Evolutionary conservation across 2,329 filamentous ascomycete genomes (phyloP).

Genomic region (Colletotrichum tabaci): DNA sequence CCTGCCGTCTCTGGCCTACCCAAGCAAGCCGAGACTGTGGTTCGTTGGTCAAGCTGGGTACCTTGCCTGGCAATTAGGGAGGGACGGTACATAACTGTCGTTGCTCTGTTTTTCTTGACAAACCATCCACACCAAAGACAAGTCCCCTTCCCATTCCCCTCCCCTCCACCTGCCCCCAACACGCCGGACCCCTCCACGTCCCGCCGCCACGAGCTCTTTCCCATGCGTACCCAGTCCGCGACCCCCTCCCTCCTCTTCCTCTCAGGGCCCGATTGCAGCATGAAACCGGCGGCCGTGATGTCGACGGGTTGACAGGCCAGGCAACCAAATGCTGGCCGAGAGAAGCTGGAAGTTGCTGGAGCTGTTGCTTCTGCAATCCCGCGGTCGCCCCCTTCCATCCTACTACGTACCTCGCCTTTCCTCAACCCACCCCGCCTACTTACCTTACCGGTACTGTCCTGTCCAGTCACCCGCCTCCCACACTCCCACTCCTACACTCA

Average conservation of each 20-base stretch:
- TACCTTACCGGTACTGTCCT: slow-evolving; percentile 28
- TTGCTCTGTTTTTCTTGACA: background rate
- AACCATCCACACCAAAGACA: background rate
- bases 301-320: background rate
- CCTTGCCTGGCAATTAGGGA: background rate
- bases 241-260: background rate
- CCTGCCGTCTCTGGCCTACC: background rate
- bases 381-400: slow-evolving; percentile 12
- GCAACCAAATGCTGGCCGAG: background rate
- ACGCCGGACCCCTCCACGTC: slow-evolving; percentile 23
- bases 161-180: slow-evolving; percentile 17
- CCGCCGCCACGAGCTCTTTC: slow-evolving; percentile 26
- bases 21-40: slow-evolving; percentile 1
- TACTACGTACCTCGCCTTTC: slow-evolving; percentile 19
- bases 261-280: slow-evolving; percentile 7
- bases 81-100: slow-evolving; percentile 6
- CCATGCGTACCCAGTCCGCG: slow-evolving; percentile 13
- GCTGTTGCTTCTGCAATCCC: slow-evolving; percentile 6
- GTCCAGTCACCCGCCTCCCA: slow-evolving; percentile 40
- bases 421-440: slow-evolving; percentile 38
- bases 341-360: slow-evolving; percentile 12
- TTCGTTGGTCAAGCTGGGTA: slow-evolving; percentile 12
- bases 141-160: background rate
- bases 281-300: slow-evolving; percentile 6
- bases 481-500: slow-evolving; percentile 34